phyloP scores from a whole-genome alignment of 163 green algal genomes.

The Chloromonas sp. region DNA sequence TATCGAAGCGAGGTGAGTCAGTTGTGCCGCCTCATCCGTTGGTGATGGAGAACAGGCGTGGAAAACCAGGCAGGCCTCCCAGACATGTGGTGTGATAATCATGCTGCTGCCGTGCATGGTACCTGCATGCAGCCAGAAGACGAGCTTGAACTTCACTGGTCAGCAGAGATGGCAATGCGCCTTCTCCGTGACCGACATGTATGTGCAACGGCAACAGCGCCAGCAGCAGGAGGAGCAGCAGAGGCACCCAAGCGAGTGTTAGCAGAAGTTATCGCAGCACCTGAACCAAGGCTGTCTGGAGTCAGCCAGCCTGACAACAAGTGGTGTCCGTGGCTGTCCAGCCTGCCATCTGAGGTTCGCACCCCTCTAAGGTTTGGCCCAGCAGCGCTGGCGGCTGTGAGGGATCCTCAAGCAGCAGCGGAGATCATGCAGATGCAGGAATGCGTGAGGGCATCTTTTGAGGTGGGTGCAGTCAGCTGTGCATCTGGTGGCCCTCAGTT shows the following conservation, averaged over 20 bases:
- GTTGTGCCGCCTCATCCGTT: too few relatives aligned
- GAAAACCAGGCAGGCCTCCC: too few relatives aligned
- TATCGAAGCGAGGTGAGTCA: too few relatives aligned
- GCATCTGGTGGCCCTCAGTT: background rate
- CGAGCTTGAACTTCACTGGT: background rate
- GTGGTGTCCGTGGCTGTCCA: background rate
- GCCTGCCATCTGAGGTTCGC: background rate
- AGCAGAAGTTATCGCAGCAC: too few relatives aligned
- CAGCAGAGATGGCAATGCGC: background rate
- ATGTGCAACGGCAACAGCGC: too few relatives aligned
- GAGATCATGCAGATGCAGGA: conserved; percentile 1
- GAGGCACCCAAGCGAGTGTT: too few relatives aligned
- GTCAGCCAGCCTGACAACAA: background rate
- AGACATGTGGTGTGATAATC: too few relatives aligned
- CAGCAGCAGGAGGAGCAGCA: too few relatives aligned
- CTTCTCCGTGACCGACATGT: background rate
- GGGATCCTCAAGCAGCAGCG: background rate
- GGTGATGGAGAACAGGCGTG: too few relatives aligned
- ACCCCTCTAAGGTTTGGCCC: background rate
- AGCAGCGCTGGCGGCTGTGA: background rate
- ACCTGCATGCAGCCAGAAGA: background rate
- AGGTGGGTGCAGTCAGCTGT: conserved; percentile 2
- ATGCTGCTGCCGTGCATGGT: too few relatives aligned
- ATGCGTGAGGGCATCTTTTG: conserved; percentile 10
- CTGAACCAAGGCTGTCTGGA: too few relatives aligned